phyloP scores from a whole-genome alignment of 345 rosid species.

The Gossypioides kirkii region DNA sequence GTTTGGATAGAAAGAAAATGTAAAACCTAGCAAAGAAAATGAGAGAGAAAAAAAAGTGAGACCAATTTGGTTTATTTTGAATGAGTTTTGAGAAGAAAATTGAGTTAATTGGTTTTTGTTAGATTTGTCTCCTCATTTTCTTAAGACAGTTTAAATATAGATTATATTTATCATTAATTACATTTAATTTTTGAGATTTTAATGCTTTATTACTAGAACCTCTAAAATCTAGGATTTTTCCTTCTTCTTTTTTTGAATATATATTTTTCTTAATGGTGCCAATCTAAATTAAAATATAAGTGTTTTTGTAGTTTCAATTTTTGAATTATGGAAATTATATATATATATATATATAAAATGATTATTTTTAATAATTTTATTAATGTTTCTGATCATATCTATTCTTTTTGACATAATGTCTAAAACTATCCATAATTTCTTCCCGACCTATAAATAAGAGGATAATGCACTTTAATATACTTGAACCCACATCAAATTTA shows the following conservation, averaged over 20 bases:
- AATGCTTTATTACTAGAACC: conserved; percentile 7
- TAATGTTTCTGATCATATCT: no score
- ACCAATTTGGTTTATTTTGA: conserved; percentile 20
- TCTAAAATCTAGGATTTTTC: not conserved
- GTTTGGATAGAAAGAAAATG: not conserved
- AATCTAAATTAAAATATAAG: not conserved
- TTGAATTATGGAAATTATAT: no score
- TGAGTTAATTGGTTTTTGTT: conserved; percentile 13
- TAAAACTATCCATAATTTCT: no score
- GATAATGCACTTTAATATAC: accelerated
- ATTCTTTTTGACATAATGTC: accelerated
- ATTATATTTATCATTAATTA: no score
- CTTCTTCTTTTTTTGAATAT: not conserved
- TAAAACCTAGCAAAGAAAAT: conserved; percentile 10
- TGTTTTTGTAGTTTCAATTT: not conserved
- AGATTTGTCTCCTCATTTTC: conserved; percentile 25
- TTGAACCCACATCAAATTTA: no score
- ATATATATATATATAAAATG: no score
- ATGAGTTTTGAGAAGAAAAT: conserved; percentile 1
- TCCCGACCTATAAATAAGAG: no score
- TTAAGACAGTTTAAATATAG: conserved; percentile 12
- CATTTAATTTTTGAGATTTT: not conserved
- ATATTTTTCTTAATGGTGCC: not conserved
- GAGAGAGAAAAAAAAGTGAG: not conserved
- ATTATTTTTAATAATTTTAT: no score